Percentiles rank a stretch among this genome's conserved stretches.
Evolutionary conservation across 2,329 filamentous ascomycete species (phyloP).

Genomic region (Colletotrichum lentis): DNA sequence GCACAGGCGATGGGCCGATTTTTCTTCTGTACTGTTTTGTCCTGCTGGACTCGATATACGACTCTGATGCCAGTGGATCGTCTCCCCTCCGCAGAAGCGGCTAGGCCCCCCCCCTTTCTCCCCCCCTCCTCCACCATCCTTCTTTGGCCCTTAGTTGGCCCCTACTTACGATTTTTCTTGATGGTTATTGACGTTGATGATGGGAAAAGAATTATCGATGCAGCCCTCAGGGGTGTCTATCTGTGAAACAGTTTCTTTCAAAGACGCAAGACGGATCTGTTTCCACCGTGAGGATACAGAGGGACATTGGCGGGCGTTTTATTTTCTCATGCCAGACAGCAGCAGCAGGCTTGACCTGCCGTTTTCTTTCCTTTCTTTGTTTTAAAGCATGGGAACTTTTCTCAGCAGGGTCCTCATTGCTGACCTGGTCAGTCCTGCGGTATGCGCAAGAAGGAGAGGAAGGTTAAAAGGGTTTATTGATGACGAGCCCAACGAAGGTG

Average conservation of each 20-base stretch:
- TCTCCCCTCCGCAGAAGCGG: slow-evolving; percentile 28
- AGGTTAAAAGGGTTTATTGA: slow-evolving; percentile 4
- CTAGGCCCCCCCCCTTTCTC: slow-evolving; percentile 22
- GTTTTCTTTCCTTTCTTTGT: slow-evolving; percentile 12
- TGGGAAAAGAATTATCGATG: slow-evolving; percentile 31
- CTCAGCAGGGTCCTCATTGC: neutral
- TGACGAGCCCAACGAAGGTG: slow-evolving; percentile 21
- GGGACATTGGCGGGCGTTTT: slow-evolving; percentile 34
- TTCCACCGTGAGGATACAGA: slow-evolving; percentile 31
- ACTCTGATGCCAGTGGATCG: slow-evolving; percentile 35
- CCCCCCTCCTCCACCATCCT: neutral
- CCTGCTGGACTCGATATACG: slow-evolving; percentile 36
- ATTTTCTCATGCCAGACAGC: slow-evolving; percentile 1
- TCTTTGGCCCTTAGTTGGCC: slow-evolving; percentile 23
- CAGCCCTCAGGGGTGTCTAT: slow-evolving; percentile 30
- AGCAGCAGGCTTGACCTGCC: slow-evolving; percentile 8
- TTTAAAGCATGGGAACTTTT: neutral
- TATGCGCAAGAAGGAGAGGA: slow-evolving; percentile 2
- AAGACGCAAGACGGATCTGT: slow-evolving; percentile 36
- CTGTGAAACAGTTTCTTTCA: slow-evolving; percentile 27
- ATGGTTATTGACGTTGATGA: slow-evolving; percentile 32
- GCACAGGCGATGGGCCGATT: slow-evolving; percentile 23
- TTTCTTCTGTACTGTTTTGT: slow-evolving; percentile 36
- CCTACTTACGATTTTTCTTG: slow-evolving; percentile 26
- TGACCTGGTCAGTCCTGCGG: slow-evolving; percentile 3